Evolutionary conservation across 1,139 yeast genomes (phyloP), one percentile per base, ranked within the genome.

Genomic region (Yamadazyma diddensiae): DNA sequence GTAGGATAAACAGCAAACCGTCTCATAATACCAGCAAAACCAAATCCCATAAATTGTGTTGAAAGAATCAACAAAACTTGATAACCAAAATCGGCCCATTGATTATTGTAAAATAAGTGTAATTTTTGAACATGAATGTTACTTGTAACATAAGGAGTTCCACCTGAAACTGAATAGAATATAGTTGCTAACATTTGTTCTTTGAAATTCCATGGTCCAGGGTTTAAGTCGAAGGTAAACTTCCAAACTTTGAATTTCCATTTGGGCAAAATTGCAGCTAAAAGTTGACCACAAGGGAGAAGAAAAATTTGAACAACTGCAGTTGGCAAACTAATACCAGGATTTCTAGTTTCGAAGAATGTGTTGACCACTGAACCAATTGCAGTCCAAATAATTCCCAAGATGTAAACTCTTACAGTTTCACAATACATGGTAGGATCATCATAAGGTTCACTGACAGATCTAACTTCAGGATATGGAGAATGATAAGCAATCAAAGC

Each of bases 381-480:
- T 10, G 67, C 61, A 12, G 71, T 61, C 81, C 82, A 78, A 22
- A 77, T 39, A 17, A 72, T 44, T 5, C 78, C 82, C 21, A 77
- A 46, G 16, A 48, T 12, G 30, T 78, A 79, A 5, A 77, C 73
- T 49, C 83, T 64, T 28, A 72, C 45, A 2, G 82, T 77, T 52
- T 79, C 84, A 39, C 67, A 62, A 5, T 74, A 71, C 20, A 63
- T 52, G 2, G 45, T 47, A 2, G 70, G 69, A 43, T 77, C 79
- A 47, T 77, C 82, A 28, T 53, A 55, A 12, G 79, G 74, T 31
- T 68, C 70, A 18, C 78, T 62, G 19, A 76, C 73, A 7, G 84
- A 65, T 41, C 86, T 63, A 6, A 79, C 82, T 51, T 79, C 84
- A 3, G 80, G 75, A 49, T 79, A 79, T 1, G 82, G 81, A 1